A percentile compares a stretch with the other conserved stretches of the same genome.
phyloP scores from a whole-genome alignment of 78 protist species.

The Dictyostelium brefeldianum region DNA sequence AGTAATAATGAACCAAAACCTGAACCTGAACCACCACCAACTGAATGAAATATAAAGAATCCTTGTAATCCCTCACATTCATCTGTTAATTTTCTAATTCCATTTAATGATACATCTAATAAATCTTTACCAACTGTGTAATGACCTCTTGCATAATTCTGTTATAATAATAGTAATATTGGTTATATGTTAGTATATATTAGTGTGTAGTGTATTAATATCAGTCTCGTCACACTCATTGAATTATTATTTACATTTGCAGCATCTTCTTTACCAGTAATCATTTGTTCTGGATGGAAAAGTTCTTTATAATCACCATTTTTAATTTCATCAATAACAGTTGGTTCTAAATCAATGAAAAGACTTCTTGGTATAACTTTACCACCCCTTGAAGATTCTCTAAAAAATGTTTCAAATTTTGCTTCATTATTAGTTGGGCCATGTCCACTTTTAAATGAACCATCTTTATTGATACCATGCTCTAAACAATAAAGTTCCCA shows the following conservation, averaged over 20 bases:
- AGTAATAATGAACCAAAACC: slow-evolving; percentile 98
- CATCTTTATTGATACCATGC: slow-evolving; percentile 98
- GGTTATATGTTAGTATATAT: no score
- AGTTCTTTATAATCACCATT: slow-evolving; percentile 97
- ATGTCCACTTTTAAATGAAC: slow-evolving; percentile 93
- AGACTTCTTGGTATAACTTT: slow-evolving; percentile 97
- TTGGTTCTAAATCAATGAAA: slow-evolving; percentile 96
- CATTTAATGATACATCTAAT: slow-evolving; percentile 95
- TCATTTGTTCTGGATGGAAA: slow-evolving; percentile 99
- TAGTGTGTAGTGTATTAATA: no score
- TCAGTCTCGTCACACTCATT: no score
- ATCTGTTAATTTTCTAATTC: slow-evolving; percentile 99
- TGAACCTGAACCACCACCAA: slow-evolving; percentile 99
- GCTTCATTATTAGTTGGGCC: slow-evolving; percentile 91
- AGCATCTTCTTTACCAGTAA: slow-evolving; percentile 99
- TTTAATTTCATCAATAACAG: slow-evolving; percentile 97
- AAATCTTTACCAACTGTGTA: slow-evolving; percentile 99
- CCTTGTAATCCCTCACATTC: slow-evolving; percentile 99
- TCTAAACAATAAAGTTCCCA: slow-evolving; percentile 98
- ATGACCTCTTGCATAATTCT: slow-evolving; percentile 98
- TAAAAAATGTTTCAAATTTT: slow-evolving; percentile 93
- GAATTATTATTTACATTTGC: slow-evolving; percentile 94
- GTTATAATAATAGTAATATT: no score
- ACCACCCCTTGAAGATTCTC: slow-evolving; percentile 92
- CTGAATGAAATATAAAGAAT: slow-evolving; percentile 96